Percentiles rank a stretch among this genome's conserved stretches.
phyloP scores from a whole-genome alignment of 345 rosid species.

The Salix viminalis region DNA sequence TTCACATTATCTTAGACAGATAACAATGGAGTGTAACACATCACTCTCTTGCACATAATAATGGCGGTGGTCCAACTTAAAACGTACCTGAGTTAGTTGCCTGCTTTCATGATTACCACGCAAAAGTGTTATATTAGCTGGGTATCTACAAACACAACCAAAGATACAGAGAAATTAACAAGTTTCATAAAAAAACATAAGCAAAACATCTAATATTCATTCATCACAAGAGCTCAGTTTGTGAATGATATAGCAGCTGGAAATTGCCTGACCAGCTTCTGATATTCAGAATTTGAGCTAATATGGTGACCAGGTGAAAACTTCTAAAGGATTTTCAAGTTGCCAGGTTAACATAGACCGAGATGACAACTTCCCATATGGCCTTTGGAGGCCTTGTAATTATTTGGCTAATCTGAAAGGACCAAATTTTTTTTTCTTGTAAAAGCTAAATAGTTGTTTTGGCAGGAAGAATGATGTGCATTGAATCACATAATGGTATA shows the following conservation, averaged over 20 bases:
- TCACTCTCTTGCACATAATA: background rate
- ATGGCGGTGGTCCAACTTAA: background rate
- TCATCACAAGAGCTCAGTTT: background rate
- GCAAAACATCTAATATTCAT: background rate
- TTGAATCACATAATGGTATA: background rate
- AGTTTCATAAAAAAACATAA: background rate
- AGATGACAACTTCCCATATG: background rate
- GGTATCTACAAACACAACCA: constrained; percentile 52
- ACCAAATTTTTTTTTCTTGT: background rate
- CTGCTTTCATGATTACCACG: constrained; percentile 99
- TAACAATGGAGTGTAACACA: background rate
- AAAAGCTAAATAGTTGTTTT: background rate
- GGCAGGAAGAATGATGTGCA: background rate
- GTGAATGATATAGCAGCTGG: background rate
- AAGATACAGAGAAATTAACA: background rate
- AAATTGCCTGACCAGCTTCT: background rate
- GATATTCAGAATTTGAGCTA: background rate
- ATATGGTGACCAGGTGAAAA: background rate
- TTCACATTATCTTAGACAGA: background rate
- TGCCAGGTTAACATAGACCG: background rate
- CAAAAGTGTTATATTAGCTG: constrained; percentile 93
- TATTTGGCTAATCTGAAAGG: background rate
- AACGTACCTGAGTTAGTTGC: constrained; percentile 92
- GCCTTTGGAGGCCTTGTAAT: background rate
- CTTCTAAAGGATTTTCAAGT: background rate